These are phyloP conservation scores for Ogataea hybrid DNA, from an alignment of 1,139 yeast genomes.

Conservation along the genomic window DNA sequence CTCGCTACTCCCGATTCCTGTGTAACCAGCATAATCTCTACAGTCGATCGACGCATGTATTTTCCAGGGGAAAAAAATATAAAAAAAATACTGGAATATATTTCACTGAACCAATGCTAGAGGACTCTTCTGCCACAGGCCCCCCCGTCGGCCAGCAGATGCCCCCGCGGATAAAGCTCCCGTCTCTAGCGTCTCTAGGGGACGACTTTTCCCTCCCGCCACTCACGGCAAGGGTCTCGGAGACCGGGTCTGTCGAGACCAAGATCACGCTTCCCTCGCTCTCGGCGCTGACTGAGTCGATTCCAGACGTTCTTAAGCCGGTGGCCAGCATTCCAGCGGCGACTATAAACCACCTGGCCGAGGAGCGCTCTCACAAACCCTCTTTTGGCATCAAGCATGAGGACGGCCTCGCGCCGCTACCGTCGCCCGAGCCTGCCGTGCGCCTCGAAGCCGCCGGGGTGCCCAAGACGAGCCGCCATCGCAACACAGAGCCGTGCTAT, in stretches of 20 bases:
- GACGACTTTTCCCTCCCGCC: slow-evolving; percentile 17
- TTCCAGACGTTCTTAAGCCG: slow-evolving; percentile 6
- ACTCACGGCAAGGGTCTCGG: background rate
- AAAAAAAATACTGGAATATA: background rate
- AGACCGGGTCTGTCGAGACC: slow-evolving; percentile 1
- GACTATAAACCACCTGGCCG: background rate
- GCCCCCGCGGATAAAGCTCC: slow-evolving; percentile 13
- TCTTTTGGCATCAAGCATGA: slow-evolving; percentile 1
- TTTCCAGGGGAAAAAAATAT: background rate
- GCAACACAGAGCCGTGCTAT: background rate
- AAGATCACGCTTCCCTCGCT: slow-evolving; percentile 11
- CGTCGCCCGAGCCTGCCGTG: no score
- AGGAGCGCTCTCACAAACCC: background rate
- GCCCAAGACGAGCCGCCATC: background rate
- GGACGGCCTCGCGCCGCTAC: background rate
- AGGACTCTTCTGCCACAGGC: slow-evolving; percentile 1
- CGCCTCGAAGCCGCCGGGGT: background rate
- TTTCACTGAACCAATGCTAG: background rate
- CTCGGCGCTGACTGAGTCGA: slow-evolving; percentile 7
- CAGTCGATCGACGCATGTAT: slow-evolving; percentile 7
- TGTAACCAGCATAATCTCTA: background rate
- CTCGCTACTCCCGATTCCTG: slow-evolving; percentile 10
- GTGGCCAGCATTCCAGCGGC: slow-evolving; percentile 8
- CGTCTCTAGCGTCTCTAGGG: slow-evolving; percentile 18
- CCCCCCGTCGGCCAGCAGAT: slow-evolving; percentile 2